Evolutionary conservation across 208 protist genomes (phyloP).

Genomic region (Spongospora subterranea): DNA sequence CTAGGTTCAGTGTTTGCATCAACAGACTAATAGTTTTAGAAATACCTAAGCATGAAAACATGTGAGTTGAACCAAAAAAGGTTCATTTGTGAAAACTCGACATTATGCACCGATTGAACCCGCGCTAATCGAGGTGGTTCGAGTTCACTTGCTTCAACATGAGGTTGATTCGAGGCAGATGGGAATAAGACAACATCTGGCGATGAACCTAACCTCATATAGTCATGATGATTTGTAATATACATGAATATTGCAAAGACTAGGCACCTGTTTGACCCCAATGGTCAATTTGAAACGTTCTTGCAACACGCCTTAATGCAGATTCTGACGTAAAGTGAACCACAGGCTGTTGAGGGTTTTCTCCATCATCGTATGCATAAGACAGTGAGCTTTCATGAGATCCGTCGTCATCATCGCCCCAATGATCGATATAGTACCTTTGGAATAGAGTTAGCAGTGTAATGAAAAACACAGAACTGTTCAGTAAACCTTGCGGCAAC

Average conservation of each 20-base stretch:
- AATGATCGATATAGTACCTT: constrained; percentile 53
- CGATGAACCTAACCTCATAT: too few relatives aligned
- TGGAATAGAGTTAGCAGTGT: not conserved
- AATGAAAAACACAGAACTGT: not conserved
- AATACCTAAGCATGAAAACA: constrained; percentile 38
- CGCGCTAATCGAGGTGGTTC: not conserved
- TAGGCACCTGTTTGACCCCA: not conserved
- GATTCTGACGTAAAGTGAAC: constrained; percentile 14
- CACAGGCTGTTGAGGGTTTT: not conserved
- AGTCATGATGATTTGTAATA: too few relatives aligned
- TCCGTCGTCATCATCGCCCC: not conserved
- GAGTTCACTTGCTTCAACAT: not conserved
- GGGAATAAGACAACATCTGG: too few relatives aligned
- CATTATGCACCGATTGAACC: constrained; percentile 27
- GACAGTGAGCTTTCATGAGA: not conserved
- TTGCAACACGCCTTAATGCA: not conserved
- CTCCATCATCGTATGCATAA: not conserved
- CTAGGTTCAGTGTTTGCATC: not conserved
- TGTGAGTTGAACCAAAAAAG: constrained; percentile 48
- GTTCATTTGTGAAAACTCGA: constrained; percentile 39
- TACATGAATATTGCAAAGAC: too few relatives aligned
- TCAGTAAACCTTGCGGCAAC: not conserved
- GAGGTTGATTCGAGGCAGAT: not conserved
- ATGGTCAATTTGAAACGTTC: constrained; percentile 47
- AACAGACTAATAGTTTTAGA: not conserved